Base-by-base conservation (phyloP, 164 flowering plant genomes). In the Annona cherimola region DNA sequence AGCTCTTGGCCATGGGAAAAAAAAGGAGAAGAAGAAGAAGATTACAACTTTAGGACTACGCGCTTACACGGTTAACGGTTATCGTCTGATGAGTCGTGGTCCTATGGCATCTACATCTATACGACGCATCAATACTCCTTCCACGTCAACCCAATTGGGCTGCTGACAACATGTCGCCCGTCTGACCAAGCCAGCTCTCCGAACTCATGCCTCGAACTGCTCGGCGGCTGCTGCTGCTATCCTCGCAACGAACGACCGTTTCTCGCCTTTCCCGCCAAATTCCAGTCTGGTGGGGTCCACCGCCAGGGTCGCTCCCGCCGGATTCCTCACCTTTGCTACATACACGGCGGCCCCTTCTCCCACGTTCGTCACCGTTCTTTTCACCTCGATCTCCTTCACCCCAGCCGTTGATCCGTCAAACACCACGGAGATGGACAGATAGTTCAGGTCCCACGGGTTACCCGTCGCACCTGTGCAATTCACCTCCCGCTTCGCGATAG, bases 371-470 rank as follows among this genome's bases (percentile, higher is more conserved):
- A 42, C 73, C 54, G 54, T 65, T 43, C 77, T 46, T 7, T 19
- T 42, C 5, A 75, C 63, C 59, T 69, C 69, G 39, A 39, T 62
- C 42, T 19, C 16, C 42, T 12, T 5, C 44, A 45, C 18, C 18
- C 65, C 61, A n/a, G 26, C 69, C 16, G 59, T 45, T 4, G 60
- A 57, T 61, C 26, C 64, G 3, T 74, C 68, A 9, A 78, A 72
- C 0, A n/a, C 67, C 3, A 81, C 84, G 0, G 82, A 67, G 16
- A 88, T 80, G 0, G 88, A 75, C 5, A 90, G 90, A 46, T 86
- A 85, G 50, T 88, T 86, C 40, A 88, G 45, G 26, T 86, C 73
- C 87, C 84, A 79, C 6, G 79, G 81, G 57, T 63, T 76, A 8
- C 20, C 16, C 0, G 43, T 66, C 68, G 40, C 71, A 46, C 12